These are phyloP conservation scores for Eragrostis tef DNA, from an alignment of 202 grass and related monocot species.

Conservation along the genomic window DNA sequence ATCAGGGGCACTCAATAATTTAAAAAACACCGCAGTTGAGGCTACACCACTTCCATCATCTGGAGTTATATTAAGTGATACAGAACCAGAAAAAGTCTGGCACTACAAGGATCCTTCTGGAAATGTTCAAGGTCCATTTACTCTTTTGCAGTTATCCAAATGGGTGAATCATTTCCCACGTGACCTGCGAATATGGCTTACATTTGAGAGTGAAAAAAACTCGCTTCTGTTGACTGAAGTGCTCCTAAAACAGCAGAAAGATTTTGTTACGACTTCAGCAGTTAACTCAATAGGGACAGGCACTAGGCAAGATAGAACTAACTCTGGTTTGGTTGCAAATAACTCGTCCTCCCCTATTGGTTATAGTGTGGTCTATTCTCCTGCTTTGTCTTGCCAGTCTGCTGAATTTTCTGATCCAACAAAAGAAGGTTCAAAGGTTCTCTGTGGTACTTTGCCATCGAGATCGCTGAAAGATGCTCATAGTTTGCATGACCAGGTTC, in stretches of 20 bases:
- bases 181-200: conserved; percentile 80
- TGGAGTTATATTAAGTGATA: conserved; percentile 46
- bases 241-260: conserved; percentile 60
- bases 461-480: conserved; percentile 44
- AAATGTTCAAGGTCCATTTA: conserved; percentile 86
- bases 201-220: conserved; percentile 82
- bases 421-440: conserved; percentile 42
- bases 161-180: conserved; percentile 75
- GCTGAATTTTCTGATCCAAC: conserved; percentile 37
- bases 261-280: conserved; percentile 48
- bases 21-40: conserved; percentile 51
- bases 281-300: conserved; percentile 47
- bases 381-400: conserved; percentile 43
- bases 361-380: conserved; percentile 43
- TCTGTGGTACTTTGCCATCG: conserved; percentile 41
- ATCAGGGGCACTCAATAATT: conserved; percentile 47
- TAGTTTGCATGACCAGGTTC: conserved; percentile 43
- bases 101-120: conserved; percentile 87
- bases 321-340: conserved; percentile 44
- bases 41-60: conserved; percentile 49
- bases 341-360: conserved; percentile 45
- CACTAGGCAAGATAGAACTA: conserved; percentile 41
- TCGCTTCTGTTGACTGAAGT: conserved; percentile 75
- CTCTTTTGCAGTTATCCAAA: conserved; percentile 78
- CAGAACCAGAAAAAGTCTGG: conserved; percentile 90